Conservation (phyloP, 2,329 filamentous ascomycete genomes). For the Aspergillus flavus region DNA sequence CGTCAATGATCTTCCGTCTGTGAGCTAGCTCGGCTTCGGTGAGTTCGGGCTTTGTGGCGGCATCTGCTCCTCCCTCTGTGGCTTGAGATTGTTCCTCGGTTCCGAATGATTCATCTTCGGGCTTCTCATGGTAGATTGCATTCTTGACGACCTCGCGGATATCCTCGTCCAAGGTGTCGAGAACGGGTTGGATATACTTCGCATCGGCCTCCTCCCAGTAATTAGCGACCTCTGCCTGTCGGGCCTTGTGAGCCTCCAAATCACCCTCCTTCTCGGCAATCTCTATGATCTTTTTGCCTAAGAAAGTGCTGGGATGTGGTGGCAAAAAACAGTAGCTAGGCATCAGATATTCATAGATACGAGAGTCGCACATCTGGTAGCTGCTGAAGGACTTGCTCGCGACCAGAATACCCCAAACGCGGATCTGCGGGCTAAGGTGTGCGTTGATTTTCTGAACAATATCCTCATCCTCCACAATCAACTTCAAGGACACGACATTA, state of each 20-base stretch:
- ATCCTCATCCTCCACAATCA: conserved; percentile 90
- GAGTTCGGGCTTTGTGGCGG: conserved; percentile 12
- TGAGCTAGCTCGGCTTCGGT: conserved; percentile 28
- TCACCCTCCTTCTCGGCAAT: conserved; percentile 73
- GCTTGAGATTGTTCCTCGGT: conserved; percentile 7
- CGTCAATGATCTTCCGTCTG: conserved; percentile 59
- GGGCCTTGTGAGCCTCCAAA: conserved; percentile 66
- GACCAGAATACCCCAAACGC: conserved; percentile 89
- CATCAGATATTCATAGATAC: conserved; percentile 97
- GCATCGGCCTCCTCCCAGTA: conserved; percentile 87
- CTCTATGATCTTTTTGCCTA: conserved; percentile 82
- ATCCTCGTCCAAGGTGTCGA: conserved; percentile 49
- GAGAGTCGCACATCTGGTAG: conserved; percentile 91
- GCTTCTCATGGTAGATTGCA: conserved; percentile 42
- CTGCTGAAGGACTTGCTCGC: conserved; percentile 91
- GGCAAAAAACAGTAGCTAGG: conserved; percentile 91
- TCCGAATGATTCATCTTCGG: conserved; percentile 24
- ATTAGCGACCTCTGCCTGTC: conserved; percentile 74
- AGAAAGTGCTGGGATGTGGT: conserved; percentile 82
- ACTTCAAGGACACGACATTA: conserved; percentile 91
- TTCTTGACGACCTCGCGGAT: conserved; percentile 44
- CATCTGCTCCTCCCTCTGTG: conserved; percentile 6
- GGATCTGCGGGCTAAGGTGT: conserved; percentile 81
- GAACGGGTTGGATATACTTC: conserved; percentile 72
- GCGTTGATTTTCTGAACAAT: conserved; percentile 91